Base-by-base conservation (phyloP, 1,284 basidiomycete genomes). In the Boletus mariae region DNA sequence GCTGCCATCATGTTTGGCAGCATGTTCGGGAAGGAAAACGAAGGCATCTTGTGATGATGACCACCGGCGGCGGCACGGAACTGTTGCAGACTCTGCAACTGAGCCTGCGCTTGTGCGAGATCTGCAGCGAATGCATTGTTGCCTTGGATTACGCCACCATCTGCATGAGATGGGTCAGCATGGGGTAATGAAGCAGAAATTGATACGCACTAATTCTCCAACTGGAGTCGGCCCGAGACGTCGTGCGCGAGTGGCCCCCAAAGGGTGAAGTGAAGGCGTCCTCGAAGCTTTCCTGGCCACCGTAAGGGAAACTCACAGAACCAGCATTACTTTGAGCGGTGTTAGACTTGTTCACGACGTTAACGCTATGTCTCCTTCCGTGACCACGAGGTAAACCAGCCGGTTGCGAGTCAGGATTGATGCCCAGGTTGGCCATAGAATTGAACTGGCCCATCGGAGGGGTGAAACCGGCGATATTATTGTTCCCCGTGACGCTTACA, bases 11-110 rank as follows among this genome's bases (percentile, higher is more conserved):
- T 88, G 67, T 95, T 94, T 5, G 93, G 93, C 23, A 95, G 76
- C 92, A 95, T 95, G 68, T 96, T 95, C 13, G 94, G 94, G 79
- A 97, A 94, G 65, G 92, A 93, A 76, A 98, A 98, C 1, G 97
- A 99, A 12, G 93, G 84, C 82, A 96, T 94, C 78, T 97, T 96
- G 66, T 92, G 86, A 71, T 98, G 96, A 59, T 97, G 93, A 13
- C 92, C 92, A 51, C 93, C 94, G 12, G 94, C 90, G 2, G 93
- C 93, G 34, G 93, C 94, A 60, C 97, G 90, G 80, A 98, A 99
- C 67, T 98, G 94, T 66, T 97, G 93, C 46, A 99, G 79, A 63
- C 95, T 96, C 64, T 94, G 92, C 5, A 99, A 79, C 70, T 99
- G 97, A 10, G 94, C 93, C 69, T 96, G 94, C n/a, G 93, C 93